Evolutionary conservation across 2,329 filamentous ascomycete genomes (phyloP).

Genomic region (Didymella pomorum): DNA sequence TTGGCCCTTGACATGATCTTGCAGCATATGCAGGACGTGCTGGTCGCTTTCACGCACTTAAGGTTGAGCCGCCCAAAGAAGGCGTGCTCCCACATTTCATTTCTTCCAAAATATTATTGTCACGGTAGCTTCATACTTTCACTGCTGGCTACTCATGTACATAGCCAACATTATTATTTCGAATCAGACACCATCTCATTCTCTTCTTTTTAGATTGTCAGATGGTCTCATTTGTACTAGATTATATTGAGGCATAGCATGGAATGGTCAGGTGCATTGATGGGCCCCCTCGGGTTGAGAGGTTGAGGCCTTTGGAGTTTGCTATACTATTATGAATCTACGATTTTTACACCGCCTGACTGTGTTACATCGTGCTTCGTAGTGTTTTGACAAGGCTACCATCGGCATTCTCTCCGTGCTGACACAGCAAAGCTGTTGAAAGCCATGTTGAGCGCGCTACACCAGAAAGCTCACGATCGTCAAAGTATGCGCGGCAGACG

Average conservation of each 20-base stretch:
- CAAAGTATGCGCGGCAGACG: not conserved
- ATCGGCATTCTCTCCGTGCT: constrained; percentile 2
- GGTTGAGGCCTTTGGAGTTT: constrained; percentile 12
- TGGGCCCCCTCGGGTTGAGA: constrained; percentile 5
- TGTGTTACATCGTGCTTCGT: not conserved
- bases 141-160: constrained; percentile 31
- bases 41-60: constrained; percentile 50
- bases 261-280: constrained; percentile 10
- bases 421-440: not conserved
- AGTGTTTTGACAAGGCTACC: not conserved
- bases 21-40: constrained; percentile 34
- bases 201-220: constrained; percentile 2
- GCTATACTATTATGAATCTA: constrained; percentile 9
- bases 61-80: constrained; percentile 18
- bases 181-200: not conserved
- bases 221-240: constrained; percentile 1
- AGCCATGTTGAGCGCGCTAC: constrained; percentile 11
- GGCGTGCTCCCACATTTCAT: constrained; percentile 19
- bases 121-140: constrained; percentile 21
- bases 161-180: constrained; percentile 24
- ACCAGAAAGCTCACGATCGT: constrained; percentile 3
- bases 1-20: constrained; percentile 45
- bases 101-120: constrained; percentile 25
- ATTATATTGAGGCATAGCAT: constrained; percentile 10
- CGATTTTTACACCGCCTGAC: not conserved